Base-by-base conservation (phyloP, 2,329 filamentous ascomycete genomes). In the Alternaria metachromatica region DNA sequence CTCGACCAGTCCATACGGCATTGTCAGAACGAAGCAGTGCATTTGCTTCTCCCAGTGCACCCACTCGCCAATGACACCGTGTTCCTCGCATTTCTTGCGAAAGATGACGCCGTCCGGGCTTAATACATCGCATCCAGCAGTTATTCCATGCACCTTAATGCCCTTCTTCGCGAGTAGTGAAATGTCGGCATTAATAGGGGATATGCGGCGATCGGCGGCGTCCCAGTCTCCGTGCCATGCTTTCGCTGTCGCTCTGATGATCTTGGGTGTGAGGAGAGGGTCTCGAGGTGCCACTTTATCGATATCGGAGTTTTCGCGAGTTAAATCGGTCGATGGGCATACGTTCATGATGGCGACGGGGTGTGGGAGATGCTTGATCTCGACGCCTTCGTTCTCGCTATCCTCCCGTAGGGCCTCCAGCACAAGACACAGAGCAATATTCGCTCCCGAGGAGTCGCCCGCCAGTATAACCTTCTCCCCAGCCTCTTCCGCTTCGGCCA, bases 31-130 rank as follows among this genome's bases (percentile, higher is more conserved):
- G 56, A 88, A 89, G 63, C 85, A 87, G 73, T 89, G 87, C 85
- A 89, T 89, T 76, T 88, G 85, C 18, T 83, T 83, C 18, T 87
- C 82, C 87, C 87, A 89, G 10, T 87, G 79, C 44, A 89, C 67
- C 87, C 87, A 89, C 59, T 85, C 79, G 0, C 87, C 87, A 2
- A 74, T 53, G 0, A 88, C 80, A 0, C 74, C 72, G 15, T 76
- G 71, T 46, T 82, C 72, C 26, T 78, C 77, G 7, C 83, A 84
- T 58, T 80, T 82, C 3, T 86, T 80, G 6, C 84, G 72, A 53
- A 88, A 86, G 0, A 80, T 65, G 2, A 85, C 43, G 2, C 82
- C 85, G 66, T 88, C 87, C 0, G 86, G 86, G 0, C 80, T 79
- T 3, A 89, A 74, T 0, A 89, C 82, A 63, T 89, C 87, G 59